These are phyloP conservation scores for Phaeosphaeriaceae sp. DNA, from an alignment of 2,329 filamentous ascomycete genomes.

Conservation along the genomic window DNA sequence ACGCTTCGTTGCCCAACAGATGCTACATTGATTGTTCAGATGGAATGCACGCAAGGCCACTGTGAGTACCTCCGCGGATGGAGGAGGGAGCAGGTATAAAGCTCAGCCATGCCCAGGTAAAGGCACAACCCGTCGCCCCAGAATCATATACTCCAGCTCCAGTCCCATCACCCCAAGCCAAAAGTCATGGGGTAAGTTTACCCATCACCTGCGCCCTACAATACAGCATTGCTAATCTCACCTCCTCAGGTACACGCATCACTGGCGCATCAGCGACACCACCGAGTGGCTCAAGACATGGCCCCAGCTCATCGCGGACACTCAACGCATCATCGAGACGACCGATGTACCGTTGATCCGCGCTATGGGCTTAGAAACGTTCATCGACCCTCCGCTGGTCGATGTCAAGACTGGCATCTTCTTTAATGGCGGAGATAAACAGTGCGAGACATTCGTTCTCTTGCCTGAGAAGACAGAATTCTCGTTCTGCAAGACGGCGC, in stretches of 20 bases:
- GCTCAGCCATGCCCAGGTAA: no score
- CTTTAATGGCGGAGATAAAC: background rate
- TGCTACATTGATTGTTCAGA: no score
- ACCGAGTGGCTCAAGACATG: background rate
- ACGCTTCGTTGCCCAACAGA: no score
- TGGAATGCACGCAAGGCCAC: no score
- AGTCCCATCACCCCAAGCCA: background rate
- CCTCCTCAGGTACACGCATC: background rate
- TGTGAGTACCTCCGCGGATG: no score
- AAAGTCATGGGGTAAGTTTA: background rate
- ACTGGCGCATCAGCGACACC: background rate
- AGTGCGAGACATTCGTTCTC: background rate
- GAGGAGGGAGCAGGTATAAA: no score
- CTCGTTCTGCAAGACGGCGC: background rate
- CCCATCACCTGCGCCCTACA: background rate
- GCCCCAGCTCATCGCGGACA: background rate
- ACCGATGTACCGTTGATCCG: background rate
- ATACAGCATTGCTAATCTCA: background rate
- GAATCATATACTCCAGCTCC: no score
- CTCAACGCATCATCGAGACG: background rate
- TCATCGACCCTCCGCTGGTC: background rate
- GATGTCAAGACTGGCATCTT: background rate
- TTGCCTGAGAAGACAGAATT: background rate
- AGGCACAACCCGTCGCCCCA: background rate
- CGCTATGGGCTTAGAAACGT: background rate